phyloP scores from a whole-genome alignment of 2,329 filamentous ascomycete species.

The Neopestalotiopsis clavispora region DNA sequence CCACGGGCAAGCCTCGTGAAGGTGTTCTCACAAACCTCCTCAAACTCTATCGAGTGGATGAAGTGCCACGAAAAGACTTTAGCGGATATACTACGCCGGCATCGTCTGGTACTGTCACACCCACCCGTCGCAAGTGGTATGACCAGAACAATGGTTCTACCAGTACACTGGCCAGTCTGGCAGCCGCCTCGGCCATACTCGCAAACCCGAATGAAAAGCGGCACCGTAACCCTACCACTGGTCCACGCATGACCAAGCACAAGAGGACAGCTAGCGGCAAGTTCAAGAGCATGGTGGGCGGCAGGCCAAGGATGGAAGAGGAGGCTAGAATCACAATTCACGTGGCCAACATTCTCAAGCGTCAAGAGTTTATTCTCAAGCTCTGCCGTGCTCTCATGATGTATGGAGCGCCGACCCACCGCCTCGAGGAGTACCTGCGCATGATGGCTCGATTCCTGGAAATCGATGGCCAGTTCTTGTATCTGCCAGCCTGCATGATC shows the following conservation, averaged over 20 bases:
- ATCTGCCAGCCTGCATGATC: conserved; percentile 92
- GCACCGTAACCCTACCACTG: conserved; percentile 32
- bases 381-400: conserved; percentile 87
- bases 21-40: conserved; percentile 51
- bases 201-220: conserved; percentile 25
- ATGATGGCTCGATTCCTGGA: conserved; percentile 90
- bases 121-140: conserved; percentile 52
- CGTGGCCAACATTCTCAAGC: conserved; percentile 72
- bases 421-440: conserved; percentile 88
- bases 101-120: conserved; percentile 47
- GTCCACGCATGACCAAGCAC: conserved; percentile 33
- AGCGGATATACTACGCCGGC: conserved; percentile 38
- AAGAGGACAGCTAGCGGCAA: conserved; percentile 42
- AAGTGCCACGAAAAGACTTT: conserved; percentile 18
- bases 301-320: conserved; percentile 46
- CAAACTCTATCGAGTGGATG: conserved; percentile 48
- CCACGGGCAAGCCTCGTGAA: conserved; percentile 38
- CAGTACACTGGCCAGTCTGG: conserved; percentile 51
- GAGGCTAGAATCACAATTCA: conserved; percentile 52
- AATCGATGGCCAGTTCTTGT: conserved; percentile 88
- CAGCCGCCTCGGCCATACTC: conserved; percentile 47
- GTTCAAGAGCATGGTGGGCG: conserved; percentile 36
- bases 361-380: conserved; percentile 83
- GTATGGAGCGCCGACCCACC: conserved; percentile 89
- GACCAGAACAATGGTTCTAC: conserved; percentile 46